These are phyloP conservation scores for Aureobasidium mangrovei DNA, from an alignment of 2,329 filamentous ascomycete genomes.

Conservation along the genomic window DNA sequence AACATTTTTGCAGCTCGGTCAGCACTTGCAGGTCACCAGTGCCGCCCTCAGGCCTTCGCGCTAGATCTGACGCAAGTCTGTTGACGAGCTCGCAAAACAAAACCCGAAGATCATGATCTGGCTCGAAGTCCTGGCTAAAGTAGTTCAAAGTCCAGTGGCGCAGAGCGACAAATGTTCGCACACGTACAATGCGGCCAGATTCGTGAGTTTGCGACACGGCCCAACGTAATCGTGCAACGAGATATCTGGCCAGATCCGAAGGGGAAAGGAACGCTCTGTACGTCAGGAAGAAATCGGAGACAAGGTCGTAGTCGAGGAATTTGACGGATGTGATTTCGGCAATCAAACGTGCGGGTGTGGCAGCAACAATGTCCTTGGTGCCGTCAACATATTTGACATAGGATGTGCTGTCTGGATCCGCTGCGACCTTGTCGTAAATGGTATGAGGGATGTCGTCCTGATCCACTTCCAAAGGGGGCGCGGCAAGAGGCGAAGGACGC, in stretches of 20 bases:
- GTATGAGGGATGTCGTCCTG: conserved; percentile 39
- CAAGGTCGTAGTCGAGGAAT: conserved; percentile 91
- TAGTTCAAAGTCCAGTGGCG: conserved; percentile 98
- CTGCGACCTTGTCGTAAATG: conserved; percentile 75
- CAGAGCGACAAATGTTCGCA: conserved; percentile 88
- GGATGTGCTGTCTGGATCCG: conserved; percentile 70
- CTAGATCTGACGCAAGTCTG: conserved; percentile 45
- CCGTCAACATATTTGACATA: conserved; percentile 73
- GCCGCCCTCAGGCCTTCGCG: conserved; percentile 42
- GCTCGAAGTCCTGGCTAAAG: conserved; percentile 86
- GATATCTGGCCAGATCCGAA: conserved; percentile 67
- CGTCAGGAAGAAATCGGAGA: conserved; percentile 96
- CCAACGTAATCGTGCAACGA: conserved; percentile 81
- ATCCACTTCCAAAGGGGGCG: background rate
- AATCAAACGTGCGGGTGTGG: conserved; percentile 81
- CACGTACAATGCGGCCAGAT: conserved; percentile 84
- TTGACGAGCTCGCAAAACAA: conserved; percentile 80
- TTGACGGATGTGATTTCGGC: conserved; percentile 94
- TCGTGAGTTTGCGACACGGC: conserved; percentile 72
- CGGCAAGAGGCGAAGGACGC: background rate
- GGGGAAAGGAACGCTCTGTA: conserved; percentile 80
- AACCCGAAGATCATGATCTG: conserved; percentile 62
- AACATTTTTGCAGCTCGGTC: conserved; percentile 91
- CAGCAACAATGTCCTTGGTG: conserved; percentile 70
- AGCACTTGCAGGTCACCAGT: conserved; percentile 74